These are phyloP conservation scores for Coemansia umbellata DNA, from an alignment of 192 early-diverging fungal genomes.

Conservation along the genomic window DNA sequence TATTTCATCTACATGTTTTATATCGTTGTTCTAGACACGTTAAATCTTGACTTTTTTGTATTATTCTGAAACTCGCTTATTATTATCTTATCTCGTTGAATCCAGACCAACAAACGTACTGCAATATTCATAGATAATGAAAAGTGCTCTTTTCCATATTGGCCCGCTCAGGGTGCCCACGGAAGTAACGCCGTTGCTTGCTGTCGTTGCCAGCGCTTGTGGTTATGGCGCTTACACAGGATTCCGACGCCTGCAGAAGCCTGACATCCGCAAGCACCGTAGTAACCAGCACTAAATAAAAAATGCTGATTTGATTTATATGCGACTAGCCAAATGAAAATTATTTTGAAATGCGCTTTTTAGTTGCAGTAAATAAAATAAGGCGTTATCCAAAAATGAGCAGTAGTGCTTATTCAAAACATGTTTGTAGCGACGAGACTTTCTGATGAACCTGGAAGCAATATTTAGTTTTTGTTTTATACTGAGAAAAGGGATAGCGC, in stretches of 20 bases:
- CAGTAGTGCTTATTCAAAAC: no score
- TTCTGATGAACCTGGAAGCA: background rate
- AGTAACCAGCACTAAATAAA: constrained; percentile 14
- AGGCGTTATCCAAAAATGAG: no score
- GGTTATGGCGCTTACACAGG: constrained; percentile 23
- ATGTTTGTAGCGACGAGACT: no score
- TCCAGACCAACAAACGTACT: no score
- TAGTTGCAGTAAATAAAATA: background rate
- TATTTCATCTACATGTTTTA: no score
- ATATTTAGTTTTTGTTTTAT: background rate
- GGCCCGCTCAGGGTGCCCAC: constrained; percentile 11
- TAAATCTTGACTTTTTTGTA: no score
- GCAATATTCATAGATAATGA: constrained; percentile 5
- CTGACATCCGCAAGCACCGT: constrained; percentile 19
- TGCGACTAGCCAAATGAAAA: background rate
- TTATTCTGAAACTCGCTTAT: no score
- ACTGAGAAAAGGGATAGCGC: no score
- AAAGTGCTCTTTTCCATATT: constrained; percentile 14
- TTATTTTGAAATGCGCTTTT: background rate
- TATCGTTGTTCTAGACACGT: no score
- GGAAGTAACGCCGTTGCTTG: constrained; percentile 12
- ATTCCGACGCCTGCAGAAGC: constrained; percentile 2
- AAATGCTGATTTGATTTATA: background rate
- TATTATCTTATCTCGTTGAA: no score
- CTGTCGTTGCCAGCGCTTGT: background rate